Base-by-base conservation (phyloP, 371 early-diverging fungal species). In the Haplosporangium sp. region DNA sequence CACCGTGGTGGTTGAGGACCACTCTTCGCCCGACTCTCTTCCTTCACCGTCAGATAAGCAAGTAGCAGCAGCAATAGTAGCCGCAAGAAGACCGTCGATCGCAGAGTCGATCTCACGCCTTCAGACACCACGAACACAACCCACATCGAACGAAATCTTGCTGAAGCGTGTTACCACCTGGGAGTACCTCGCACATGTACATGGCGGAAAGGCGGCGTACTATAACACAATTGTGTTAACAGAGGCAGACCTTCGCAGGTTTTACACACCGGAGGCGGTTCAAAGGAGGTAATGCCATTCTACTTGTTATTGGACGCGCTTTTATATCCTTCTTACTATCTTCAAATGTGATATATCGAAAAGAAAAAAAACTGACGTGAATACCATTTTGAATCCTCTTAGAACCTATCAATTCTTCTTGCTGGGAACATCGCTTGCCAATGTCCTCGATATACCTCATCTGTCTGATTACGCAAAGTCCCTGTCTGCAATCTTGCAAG, bases 161-260 rank as follows among this genome's bases (percentile, higher is more conserved):
- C 52, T 58, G 18, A 74, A 64, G 56, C 63, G 74, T 5, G 55
- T 67, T 14, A 51, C 38, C 20, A 55, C 68, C 10, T 74, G 74
- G 74, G 67, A 67, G 42, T 74, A 74, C 61, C 50, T 74, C 1
- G 60, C 53, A 46, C 53, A 51, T 13, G 74, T 74, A 9, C 55
- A 64, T 20, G 20, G 55, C 5, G 68, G 74, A 14, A 52, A 63
- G 16, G 50, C 45, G 64, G 74, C 57, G 13, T 67, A 59, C 23
- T 74, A 67, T 46, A 74, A 74, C 57, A 67, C 74, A 0, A 64
- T 64, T n/a, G 13, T 67, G 11, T 21, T 74, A 38, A 64, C 68
- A 13, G 64, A 67, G 13, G 48, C 55, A 6, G 74, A 74, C 13
- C 55, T 74, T n/a, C 63, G 61, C 21, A 59, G 20, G 45, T 61